These are phyloP conservation scores for Taiozyma onychis DNA, from an alignment of 1,139 yeast genomes.

Conservation along the genomic window DNA sequence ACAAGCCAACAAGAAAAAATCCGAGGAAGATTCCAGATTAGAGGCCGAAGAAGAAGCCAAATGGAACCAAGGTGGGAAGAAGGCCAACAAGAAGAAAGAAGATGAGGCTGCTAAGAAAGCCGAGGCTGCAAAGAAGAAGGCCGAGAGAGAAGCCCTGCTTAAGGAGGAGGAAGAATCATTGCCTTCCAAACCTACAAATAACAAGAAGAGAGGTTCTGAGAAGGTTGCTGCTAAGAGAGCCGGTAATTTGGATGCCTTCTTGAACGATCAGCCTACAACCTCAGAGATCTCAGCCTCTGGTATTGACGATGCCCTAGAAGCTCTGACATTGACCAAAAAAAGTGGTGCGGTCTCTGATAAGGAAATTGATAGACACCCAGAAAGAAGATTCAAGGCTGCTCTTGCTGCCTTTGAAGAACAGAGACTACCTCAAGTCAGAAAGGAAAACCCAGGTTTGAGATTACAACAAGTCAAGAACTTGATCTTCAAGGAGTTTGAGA, in stretches of 20 bases:
- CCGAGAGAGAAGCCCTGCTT: slow-evolving; percentile 53
- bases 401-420: slow-evolving; percentile 64
- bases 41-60: slow-evolving; percentile 55
- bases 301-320: slow-evolving; percentile 74
- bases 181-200: slow-evolving; percentile 50
- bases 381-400: slow-evolving; percentile 84
- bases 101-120: slow-evolving; percentile 55
- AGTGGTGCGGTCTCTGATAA: slow-evolving; percentile 52
- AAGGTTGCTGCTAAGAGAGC: slow-evolving; percentile 60
- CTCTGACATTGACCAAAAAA: slow-evolving; percentile 56
- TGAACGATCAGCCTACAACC: slow-evolving; percentile 33
- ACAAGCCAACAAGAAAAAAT: slow-evolving; percentile 54
- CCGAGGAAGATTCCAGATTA: slow-evolving; percentile 42
- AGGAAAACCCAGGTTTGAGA: slow-evolving; percentile 78
- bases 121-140: slow-evolving; percentile 60
- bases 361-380: slow-evolving; percentile 82
- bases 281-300: slow-evolving; percentile 66
- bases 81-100: slow-evolving; percentile 64
- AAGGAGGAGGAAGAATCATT: slow-evolving; percentile 60
- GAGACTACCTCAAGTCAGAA: slow-evolving; percentile 66
- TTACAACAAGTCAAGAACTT: slow-evolving; percentile 73
- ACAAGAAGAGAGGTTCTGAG: slow-evolving; percentile 66
- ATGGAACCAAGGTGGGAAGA: slow-evolving; percentile 74
- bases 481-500: slow-evolving; percentile 75
- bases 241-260: slow-evolving; percentile 60